phyloP scores from a whole-genome alignment of 345 rosid genomes.

The Eucalyptus marginata region DNA sequence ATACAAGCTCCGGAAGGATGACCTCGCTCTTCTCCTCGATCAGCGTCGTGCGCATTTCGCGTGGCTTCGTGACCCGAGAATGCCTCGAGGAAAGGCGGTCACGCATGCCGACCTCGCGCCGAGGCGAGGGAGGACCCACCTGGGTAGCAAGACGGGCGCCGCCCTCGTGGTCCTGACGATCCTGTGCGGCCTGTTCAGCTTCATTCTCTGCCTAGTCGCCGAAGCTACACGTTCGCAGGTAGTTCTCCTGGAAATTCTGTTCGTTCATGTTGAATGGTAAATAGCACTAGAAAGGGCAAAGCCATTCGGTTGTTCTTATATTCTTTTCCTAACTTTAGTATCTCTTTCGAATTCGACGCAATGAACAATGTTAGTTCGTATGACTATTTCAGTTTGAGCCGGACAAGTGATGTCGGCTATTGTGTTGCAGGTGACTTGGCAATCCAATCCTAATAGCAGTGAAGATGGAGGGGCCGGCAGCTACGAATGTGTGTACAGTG shows the following conservation, averaged over 20 bases:
- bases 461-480: background rate
- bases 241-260: background rate
- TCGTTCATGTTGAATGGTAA: background rate
- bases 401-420: background rate
- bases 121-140: slow-evolving; percentile 28
- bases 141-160: slow-evolving; percentile 62
- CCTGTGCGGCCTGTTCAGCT: slow-evolving; percentile 63
- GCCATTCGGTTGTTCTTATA: too few relatives aligned
- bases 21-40: background rate
- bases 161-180: slow-evolving; percentile 39
- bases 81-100: slow-evolving; percentile 45
- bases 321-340: background rate
- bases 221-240: slow-evolving; percentile 94
- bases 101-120: slow-evolving; percentile 87
- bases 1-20: background rate
- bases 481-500: slow-evolving; percentile 50
- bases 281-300: background rate
- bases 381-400: background rate
- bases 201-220: slow-evolving; percentile 69
- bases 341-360: background rate
- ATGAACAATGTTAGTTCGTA: background rate
- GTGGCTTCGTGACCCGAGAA: background rate
- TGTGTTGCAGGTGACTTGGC: slow-evolving; percentile 42
- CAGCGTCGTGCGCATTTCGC: background rate
- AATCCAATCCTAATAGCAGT: background rate